Percentiles rank a stretch among this genome's conserved stretches.
Conservation (phyloP, 257 asterid genomes). For the Thymus mandschuricus region DNA sequence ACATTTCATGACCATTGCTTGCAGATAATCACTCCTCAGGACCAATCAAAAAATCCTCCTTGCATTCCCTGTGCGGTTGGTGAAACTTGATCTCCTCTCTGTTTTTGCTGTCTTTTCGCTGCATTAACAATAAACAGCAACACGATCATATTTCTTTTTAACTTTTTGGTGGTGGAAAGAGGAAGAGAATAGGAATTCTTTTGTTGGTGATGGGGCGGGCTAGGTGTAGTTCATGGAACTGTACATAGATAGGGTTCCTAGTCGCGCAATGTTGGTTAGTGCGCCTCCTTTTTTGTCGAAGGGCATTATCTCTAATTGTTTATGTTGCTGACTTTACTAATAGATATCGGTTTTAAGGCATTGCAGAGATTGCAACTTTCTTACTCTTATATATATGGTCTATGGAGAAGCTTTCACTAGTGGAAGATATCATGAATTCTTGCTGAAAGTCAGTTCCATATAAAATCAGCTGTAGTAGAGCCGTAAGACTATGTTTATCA, state of each 20-base stretch:
- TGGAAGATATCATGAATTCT: no score
- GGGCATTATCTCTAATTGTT: not conserved
- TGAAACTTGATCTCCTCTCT: conserved; percentile 42
- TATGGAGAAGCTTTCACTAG: no score
- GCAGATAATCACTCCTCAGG: conserved; percentile 66
- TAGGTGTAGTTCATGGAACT: conserved; percentile 46
- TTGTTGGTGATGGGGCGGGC: conserved; percentile 31
- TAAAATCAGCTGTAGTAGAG: no score
- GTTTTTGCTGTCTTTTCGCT: conserved; percentile 3
- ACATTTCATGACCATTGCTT: conserved; percentile 82
- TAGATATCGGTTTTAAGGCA: not conserved
- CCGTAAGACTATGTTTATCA: no score
- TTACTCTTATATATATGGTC: no score
- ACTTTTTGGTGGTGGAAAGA: conserved; percentile 19
- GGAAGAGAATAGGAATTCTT: conserved; percentile 18
- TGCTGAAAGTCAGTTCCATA: no score
- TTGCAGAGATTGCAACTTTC: not conserved
- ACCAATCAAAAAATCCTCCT: conserved; percentile 59
- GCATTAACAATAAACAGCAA: not conserved
- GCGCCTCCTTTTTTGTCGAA: conserved; percentile 2
- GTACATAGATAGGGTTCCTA: conserved; percentile 45
- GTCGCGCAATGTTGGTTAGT: not conserved
- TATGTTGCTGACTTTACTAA: not conserved
- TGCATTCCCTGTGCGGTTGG: conserved; percentile 90
- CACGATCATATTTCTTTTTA: not conserved